Evolutionary conservation across 208 protist species (phyloP), one percentile per base, ranked within the genome.

Genomic region (Leishmania gerbilli): DNA sequence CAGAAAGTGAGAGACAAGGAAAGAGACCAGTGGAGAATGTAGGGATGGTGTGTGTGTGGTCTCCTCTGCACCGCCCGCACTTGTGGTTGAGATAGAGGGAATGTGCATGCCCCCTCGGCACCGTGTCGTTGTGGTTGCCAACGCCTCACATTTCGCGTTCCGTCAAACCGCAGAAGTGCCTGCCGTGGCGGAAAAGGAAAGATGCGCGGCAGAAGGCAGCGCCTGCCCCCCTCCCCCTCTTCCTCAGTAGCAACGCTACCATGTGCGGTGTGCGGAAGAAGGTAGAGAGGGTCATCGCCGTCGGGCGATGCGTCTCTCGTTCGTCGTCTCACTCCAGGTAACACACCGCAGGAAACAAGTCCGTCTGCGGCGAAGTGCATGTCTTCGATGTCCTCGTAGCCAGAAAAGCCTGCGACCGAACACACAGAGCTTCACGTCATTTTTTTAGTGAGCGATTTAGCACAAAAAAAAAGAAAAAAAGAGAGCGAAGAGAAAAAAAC

Each of bases 401-500:
- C 40, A 53, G 21, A 74, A 37, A 53, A 71, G 19, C 42, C 27
- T n/a, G 19, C 27, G 45, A 31, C 45, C 8, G 27, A 31, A 21
- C 42, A 74, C 24, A n/a, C 24, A 51, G 27, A 53, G 21, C 27
- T 27, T 74, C 40, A 34, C n/a, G 49, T 74, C 42, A 34, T 74
- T 72, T 42, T 74, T 74, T 74, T 51, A 55, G 53, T 51, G 65
- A 45, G 34, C 31, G 56, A 86, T 83, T 71, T 77, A 76, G 37
- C 42, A 45, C 79, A 67, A 58, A 77, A 86, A 34, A 34, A 37
- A 58, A 77, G 76, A 86, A 81, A 84, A 53, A 74, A 74, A 51
- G 51, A 55, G 56, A 68, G 27, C 27, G n/a, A 81, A 56, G 60
- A 87, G 56, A 55, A 74, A 74, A 37, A 31, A 7, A 76, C 49